Evolutionary conservation across 768 basidiomycete species (phyloP).

Genomic region (Amanita pseudoporphyria): DNA sequence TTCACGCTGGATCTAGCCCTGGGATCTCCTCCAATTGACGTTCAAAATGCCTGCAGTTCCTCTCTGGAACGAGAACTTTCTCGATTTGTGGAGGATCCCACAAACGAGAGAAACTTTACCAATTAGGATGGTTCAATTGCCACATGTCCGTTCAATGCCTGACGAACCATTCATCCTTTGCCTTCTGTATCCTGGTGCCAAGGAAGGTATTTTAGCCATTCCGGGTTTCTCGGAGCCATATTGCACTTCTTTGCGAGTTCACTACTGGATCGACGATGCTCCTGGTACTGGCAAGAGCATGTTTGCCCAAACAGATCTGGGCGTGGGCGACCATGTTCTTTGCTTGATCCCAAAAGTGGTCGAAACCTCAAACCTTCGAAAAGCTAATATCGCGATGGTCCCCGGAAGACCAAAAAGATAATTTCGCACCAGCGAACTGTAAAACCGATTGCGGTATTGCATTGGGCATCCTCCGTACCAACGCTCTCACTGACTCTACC

Average conservation of each 20-base stretch:
- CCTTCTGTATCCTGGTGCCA: constrained; percentile 8
- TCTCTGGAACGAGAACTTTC: neutral
- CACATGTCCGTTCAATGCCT: neutral
- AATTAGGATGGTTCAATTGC: neutral
- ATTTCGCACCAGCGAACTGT: constrained; percentile 1
- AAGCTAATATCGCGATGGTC: neutral
- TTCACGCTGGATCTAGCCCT: neutral
- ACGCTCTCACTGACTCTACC: neutral
- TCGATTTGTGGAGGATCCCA: neutral
- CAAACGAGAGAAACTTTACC: neutral
- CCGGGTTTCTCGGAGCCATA: constrained; percentile 8
- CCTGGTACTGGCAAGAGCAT: constrained; percentile 9
- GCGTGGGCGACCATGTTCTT: constrained; percentile 2
- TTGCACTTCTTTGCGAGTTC: neutral
- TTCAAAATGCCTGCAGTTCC: neutral
- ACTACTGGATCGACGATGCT: neutral
- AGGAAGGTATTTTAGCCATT: constrained; percentile 4
- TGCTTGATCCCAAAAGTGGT: neutral
- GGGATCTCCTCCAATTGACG: neutral
- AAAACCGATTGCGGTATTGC: constrained; percentile 10
- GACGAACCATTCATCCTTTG: neutral
- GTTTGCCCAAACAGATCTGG: constrained; percentile 5
- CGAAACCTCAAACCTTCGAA: too few species aligned
- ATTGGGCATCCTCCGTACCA: constrained; percentile 9
- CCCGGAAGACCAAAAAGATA: neutral